These are phyloP conservation scores for Didymella segeticola DNA, from an alignment of 2,329 filamentous ascomycete species.

Conservation along the genomic window DNA sequence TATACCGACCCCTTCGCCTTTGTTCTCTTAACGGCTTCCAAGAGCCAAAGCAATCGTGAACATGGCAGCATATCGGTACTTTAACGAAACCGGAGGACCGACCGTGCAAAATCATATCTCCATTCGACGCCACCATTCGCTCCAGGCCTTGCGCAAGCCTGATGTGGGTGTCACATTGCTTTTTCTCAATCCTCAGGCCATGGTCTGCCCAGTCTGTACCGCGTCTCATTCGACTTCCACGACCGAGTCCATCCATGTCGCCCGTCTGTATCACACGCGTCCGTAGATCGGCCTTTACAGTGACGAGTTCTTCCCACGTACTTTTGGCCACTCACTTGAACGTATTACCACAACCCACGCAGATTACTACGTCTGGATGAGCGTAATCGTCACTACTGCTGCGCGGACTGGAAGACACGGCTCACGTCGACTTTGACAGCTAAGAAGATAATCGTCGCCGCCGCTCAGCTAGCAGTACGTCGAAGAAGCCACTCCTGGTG, in stretches of 20 bases:
- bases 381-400: not conserved
- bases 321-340: no score
- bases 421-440: not conserved
- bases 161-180: conserved; percentile 6
- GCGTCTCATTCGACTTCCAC: not conserved
- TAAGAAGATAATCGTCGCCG: not conserved
- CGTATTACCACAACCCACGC: no score
- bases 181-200: conserved; percentile 12
- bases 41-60: not conserved
- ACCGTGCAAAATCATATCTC: not conserved
- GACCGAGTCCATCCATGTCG: not conserved
- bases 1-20: not conserved
- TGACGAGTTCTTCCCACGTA: no score
- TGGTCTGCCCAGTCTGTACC: not conserved
- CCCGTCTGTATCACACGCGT: not conserved
- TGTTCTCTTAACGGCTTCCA: not conserved
- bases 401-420: not conserved
- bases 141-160: not conserved
- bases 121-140: conserved; percentile 1
- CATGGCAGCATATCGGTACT: not conserved
- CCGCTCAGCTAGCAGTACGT: not conserved
- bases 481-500: not conserved
- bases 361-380: no score
- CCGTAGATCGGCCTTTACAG: not conserved
- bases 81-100: not conserved